Conservation (phyloP, 129 eudicot genomes). For the Artemisia argyi region DNA sequence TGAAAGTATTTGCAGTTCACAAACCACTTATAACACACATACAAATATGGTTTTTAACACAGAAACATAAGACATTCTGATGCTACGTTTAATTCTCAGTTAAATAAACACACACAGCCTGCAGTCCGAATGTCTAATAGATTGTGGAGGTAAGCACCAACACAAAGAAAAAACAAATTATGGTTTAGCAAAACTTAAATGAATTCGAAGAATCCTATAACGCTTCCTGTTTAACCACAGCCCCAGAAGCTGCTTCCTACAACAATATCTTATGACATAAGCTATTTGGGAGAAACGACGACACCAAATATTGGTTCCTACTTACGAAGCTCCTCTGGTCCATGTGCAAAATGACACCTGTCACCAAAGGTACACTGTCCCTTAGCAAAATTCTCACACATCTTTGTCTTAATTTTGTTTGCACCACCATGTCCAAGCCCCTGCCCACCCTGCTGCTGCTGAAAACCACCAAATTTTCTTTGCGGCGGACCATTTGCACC, state of each 20-base stretch:
- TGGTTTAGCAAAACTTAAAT: constrained; percentile 26
- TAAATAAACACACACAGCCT: not conserved
- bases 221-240: constrained; percentile 27
- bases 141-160: not conserved
- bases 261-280: constrained; percentile 19
- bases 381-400: constrained; percentile 62
- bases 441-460: constrained; percentile 29
- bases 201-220: constrained; percentile 20
- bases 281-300: constrained; percentile 23
- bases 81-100: not conserved
- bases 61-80: not conserved
- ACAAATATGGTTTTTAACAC: not conserved
- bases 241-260: constrained; percentile 28
- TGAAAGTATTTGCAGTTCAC: not conserved
- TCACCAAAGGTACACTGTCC: constrained; percentile 69
- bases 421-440: constrained; percentile 22
- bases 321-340: constrained; percentile 51
- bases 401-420: constrained; percentile 56
- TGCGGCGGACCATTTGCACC: constrained; percentile 30
- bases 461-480: constrained; percentile 30
- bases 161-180: not conserved
- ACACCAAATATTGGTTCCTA: constrained; percentile 23
- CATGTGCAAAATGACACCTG: constrained; percentile 80
- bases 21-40: not conserved
- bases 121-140: not conserved